Evolutionary conservation across 257 asterid genomes (phyloP).

Genomic region (Solanum dulcamara): DNA sequence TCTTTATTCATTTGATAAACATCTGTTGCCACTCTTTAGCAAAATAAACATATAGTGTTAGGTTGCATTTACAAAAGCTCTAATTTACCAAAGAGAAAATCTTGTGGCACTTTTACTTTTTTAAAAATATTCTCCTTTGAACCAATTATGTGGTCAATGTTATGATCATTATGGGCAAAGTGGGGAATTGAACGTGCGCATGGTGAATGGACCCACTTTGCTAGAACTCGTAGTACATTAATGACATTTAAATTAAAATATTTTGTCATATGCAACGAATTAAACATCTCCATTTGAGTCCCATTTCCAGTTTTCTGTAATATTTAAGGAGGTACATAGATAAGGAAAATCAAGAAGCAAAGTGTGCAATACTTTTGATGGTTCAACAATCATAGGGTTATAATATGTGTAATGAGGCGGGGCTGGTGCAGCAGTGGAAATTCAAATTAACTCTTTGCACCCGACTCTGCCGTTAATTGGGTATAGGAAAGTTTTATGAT

Average conservation of each 20-base stretch:
- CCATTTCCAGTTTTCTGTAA: background rate
- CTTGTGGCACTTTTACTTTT: background rate
- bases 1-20: background rate
- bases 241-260: background rate
- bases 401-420: background rate
- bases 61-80: background rate
- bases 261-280: background rate
- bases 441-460: background rate
- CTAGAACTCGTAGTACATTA: background rate
- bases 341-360: background rate
- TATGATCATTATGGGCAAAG: background rate
- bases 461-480: too few relatives aligned
- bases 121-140: background rate
- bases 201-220: background rate
- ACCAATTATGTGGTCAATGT: background rate
- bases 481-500: too few relatives aligned
- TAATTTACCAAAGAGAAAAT: background rate
- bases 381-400: background rate
- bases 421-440: too few relatives aligned
- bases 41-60: background rate
- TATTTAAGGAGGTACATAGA: background rate
- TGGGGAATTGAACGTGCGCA: background rate
- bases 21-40: background rate
- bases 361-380: background rate
- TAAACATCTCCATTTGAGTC: background rate